These are phyloP conservation scores for Physcomitrium patens DNA, from an alignment of 225 moss, liverwort and hornwort genomes.

Conservation along the genomic window DNA sequence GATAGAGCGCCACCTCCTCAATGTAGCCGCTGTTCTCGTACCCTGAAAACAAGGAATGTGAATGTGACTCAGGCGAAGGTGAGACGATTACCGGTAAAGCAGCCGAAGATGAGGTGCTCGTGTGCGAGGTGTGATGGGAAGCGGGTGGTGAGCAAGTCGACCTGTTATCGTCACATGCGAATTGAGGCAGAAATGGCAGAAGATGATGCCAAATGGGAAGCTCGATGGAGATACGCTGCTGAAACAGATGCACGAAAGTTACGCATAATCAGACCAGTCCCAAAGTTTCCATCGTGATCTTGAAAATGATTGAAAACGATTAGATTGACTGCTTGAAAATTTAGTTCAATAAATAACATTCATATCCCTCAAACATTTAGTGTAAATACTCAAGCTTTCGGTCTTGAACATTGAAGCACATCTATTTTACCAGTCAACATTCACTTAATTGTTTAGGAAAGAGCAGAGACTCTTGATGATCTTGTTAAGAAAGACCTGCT, in stretches of 20 bases:
- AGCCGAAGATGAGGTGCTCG: neutral
- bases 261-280: too few relatives aligned
- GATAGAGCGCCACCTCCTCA: neutral
- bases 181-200: constrained; percentile 3
- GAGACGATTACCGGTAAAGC: neutral
- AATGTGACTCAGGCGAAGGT: neutral
- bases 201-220: constrained; percentile 9
- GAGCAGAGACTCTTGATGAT: too few relatives aligned
- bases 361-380: too few relatives aligned
- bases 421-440: too few relatives aligned
- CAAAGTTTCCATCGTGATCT: too few relatives aligned
- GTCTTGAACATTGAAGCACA: too few relatives aligned
- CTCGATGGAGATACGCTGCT: neutral
- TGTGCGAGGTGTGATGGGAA: neutral
- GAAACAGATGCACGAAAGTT: neutral
- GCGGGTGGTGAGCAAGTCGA: constrained; percentile 9
- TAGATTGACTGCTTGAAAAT: too few relatives aligned
- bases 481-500: too few relatives aligned
- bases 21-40: neutral
- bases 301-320: too few relatives aligned
- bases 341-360: too few relatives aligned
- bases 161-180: neutral
- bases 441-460: too few relatives aligned
- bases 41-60: neutral
- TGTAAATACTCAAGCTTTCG: too few relatives aligned